Percentiles rank a stretch among this genome's conserved stretches.
phyloP scores from a whole-genome alignment of 768 basidiomycete species.

The Lentinula edodes region DNA sequence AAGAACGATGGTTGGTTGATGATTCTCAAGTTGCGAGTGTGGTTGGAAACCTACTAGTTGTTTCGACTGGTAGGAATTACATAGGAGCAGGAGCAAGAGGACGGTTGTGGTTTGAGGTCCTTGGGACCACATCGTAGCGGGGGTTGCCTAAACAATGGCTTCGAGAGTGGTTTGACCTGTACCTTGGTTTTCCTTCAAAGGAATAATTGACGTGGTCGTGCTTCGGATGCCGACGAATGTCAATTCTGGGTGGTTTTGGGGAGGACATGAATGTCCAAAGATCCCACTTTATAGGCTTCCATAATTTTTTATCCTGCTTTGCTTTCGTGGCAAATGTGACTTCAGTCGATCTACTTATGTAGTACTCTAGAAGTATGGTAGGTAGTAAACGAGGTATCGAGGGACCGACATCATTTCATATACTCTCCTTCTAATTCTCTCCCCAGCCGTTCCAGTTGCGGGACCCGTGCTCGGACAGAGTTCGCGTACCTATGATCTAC shows the following conservation, averaged over 20 bases:
- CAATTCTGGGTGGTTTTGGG: background rate
- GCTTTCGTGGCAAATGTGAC: slow-evolving; percentile 1
- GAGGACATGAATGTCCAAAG: background rate
- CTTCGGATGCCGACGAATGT: background rate
- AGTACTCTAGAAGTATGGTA: no score
- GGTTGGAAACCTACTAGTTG: slow-evolving; percentile 3
- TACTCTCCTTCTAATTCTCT: no score
- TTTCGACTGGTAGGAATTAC: background rate
- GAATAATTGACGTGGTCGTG: background rate
- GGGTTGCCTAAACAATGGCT: background rate
- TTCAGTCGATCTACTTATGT: no score
- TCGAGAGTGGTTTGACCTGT: slow-evolving; percentile 4
- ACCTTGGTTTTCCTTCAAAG: background rate
- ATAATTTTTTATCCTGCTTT: slow-evolving; percentile 4
- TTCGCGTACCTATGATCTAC: no score
- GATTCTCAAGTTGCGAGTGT: background rate
- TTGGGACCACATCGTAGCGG: slow-evolving; percentile 5
- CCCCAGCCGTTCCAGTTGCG: background rate
- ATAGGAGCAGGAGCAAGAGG: slow-evolving; percentile 4
- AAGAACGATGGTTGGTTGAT: slow-evolving; percentile 2
- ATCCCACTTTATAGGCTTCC: background rate
- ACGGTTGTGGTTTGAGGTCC: slow-evolving; percentile 2
- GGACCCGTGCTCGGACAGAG: background rate
- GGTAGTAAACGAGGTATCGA: no score
- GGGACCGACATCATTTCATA: no score